phyloP scores from a whole-genome alignment of 257 asterid genomes.

The Solanum virginianum region DNA sequence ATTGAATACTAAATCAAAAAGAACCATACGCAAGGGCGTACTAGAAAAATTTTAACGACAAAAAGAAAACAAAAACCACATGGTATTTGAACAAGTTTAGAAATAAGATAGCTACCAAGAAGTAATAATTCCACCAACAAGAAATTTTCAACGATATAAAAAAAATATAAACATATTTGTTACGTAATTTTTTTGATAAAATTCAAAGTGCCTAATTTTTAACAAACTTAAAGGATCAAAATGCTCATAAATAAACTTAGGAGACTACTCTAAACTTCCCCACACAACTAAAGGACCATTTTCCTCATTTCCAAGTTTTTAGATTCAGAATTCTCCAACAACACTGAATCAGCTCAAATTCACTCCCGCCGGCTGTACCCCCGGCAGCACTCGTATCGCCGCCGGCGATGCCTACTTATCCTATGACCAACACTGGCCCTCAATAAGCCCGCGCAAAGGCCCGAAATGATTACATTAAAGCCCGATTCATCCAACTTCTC shows the following conservation, averaged over 20 bases:
- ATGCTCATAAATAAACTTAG: neutral
- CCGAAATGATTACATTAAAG: conserved; percentile 20
- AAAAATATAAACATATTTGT: neutral
- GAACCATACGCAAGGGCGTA: neutral
- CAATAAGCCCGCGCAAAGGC: conserved; percentile 24
- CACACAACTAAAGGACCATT: neutral
- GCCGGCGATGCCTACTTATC: conserved; percentile 20
- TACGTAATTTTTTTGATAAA: neutral
- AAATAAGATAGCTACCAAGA: neutral
- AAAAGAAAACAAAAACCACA: neutral
- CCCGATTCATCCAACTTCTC: conserved; percentile 19
- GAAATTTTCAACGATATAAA: neutral
- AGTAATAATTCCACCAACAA: neutral
- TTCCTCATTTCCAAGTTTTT: too few relatives aligned
- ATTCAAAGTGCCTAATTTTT: neutral
- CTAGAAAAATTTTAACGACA: too few relatives aligned
- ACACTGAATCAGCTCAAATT: conserved; percentile 11
- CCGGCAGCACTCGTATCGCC: conserved; percentile 13
- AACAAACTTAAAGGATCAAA: neutral
- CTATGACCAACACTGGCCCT: conserved; percentile 18
- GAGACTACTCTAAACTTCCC: neutral
- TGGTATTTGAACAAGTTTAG: neutral
- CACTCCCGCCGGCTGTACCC: conserved; percentile 1
- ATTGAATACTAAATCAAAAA: neutral
- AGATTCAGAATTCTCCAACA: too few relatives aligned